Evolutionary conservation across 2,329 filamentous ascomycete species (phyloP), one percentile per base, ranked within the genome.

Genomic region (Celoporthe dispersa): DNA sequence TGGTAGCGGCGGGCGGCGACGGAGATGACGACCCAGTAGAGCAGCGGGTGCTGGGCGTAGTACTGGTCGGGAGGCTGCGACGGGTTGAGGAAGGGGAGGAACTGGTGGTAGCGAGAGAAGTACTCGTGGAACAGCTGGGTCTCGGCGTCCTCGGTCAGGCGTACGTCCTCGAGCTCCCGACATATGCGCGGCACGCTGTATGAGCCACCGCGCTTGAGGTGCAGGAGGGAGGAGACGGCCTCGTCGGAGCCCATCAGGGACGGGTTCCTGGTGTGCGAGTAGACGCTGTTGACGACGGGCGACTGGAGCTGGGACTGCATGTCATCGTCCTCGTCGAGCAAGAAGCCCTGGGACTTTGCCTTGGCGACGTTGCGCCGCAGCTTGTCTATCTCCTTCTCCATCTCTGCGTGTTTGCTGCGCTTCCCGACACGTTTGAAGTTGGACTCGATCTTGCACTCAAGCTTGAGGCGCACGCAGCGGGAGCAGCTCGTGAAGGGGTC

Each of bases 371-470:
- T 88, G 61, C 88, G 86, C 66, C 90, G 87, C 74, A 91, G 81
- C 72, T 84, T 88, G 70, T 93, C 91, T 76, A 94, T 92, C 80
- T 94, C 91, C 81, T 90, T 92, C 78, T 94, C 92, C 92, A 94
- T 94, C 81, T 94, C 92, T 76, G 92, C 92, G 80, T 95, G 92
- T 79, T 93, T 92, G 73, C 89, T 92, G 57, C 92, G 88, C 83
- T 96, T 96, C 73, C 92, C 80, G 25, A 94, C 85, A 75, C 92
- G 90, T 85, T 94, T 94, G 82, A 95, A 95, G 80, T 94, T 94
- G 76, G 91, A 92, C 80, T 95, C 92, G 80, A 96, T 95, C 80
- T 93, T 93, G 85, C 93, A 96, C 72, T 91, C 88, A 72, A 95
- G 89, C 80, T 92, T 92, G 77, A 94, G 87, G 76, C 93, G 92